phyloP scores from a whole-genome alignment of 108 stramenopile species.

The Pinguiococcus pyrenoidosus region DNA sequence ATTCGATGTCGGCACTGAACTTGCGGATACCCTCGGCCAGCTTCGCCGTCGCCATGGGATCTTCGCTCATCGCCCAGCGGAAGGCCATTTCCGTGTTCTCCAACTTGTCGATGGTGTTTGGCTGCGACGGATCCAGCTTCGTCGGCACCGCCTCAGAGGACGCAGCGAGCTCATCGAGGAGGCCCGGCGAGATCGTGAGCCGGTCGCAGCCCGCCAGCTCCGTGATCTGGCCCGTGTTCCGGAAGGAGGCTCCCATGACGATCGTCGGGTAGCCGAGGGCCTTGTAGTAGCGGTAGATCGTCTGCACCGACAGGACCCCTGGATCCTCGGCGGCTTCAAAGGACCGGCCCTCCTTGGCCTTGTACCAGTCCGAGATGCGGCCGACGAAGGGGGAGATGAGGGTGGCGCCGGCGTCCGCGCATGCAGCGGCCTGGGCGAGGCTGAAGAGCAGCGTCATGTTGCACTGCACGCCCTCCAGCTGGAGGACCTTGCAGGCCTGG shows the following conservation, averaged over 20 bases:
- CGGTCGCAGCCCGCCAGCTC: slow-evolving; percentile 45
- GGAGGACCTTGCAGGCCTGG: slow-evolving; percentile 70
- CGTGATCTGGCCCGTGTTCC: slow-evolving; percentile 47
- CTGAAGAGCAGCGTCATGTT: slow-evolving; percentile 89
- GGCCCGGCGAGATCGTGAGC: slow-evolving; percentile 42
- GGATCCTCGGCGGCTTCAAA: slow-evolving; percentile 66
- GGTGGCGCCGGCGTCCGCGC: slow-evolving; percentile 76
- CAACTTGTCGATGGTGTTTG: too few species aligned
- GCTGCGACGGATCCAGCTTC: too few species aligned
- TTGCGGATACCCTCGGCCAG: slow-evolving; percentile 77
- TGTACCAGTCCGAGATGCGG: slow-evolving; percentile 90
- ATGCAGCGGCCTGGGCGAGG: slow-evolving; percentile 50
- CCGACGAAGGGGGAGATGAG: slow-evolving; percentile 95
- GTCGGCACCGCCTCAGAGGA: too few species aligned
- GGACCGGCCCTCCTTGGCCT: slow-evolving; percentile 46
- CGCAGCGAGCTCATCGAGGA: too few species aligned
- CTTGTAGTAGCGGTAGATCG: slow-evolving; percentile 92
- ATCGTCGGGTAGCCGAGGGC: slow-evolving; percentile 83
- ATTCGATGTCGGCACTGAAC: slow-evolving; percentile 75
- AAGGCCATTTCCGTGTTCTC: slow-evolving; percentile 63
- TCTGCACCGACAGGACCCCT: slow-evolving; percentile 64
- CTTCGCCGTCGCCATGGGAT: slow-evolving; percentile 80
- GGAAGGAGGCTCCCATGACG: slow-evolving; percentile 93
- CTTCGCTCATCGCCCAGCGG: slow-evolving; percentile 77
- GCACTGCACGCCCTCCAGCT: slow-evolving; percentile 81